These are phyloP conservation scores for Septoria linicola DNA, from an alignment of 2,329 filamentous ascomycete species.

Conservation along the genomic window DNA sequence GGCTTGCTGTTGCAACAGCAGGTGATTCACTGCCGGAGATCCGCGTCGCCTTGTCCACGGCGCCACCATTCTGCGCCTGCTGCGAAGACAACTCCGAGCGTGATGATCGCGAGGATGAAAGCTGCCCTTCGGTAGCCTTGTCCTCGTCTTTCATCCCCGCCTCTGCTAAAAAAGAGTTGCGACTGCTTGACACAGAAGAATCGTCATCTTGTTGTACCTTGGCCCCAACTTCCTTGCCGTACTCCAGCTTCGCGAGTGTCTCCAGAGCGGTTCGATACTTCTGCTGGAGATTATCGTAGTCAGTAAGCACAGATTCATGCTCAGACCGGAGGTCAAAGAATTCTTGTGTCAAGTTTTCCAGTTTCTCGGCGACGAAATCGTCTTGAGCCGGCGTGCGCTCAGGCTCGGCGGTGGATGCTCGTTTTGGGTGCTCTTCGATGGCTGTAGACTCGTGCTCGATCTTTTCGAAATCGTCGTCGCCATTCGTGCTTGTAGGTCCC, in stretches of 20 bases:
- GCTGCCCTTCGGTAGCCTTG: constrained; percentile 57
- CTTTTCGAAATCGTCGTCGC: constrained; percentile 24
- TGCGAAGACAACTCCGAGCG: constrained; percentile 91
- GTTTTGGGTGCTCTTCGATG: constrained; percentile 16
- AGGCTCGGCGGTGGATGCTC: constrained; percentile 32
- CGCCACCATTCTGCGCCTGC: constrained; percentile 64
- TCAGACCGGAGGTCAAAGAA: constrained; percentile 86
- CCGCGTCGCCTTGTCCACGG: constrained; percentile 20
- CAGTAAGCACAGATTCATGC: constrained; percentile 78
- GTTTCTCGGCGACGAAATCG: constrained; percentile 85
- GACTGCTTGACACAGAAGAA: constrained; percentile 56
- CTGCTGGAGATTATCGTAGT: constrained; percentile 73
- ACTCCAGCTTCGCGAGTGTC: constrained; percentile 79
- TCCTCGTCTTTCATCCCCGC: constrained; percentile 69
- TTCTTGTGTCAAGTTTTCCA: constrained; percentile 88
- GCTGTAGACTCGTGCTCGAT: constrained; percentile 19
- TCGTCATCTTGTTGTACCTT: constrained; percentile 60
- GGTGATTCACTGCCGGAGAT: constrained; percentile 19
- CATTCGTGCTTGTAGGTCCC: constrained; percentile 13
- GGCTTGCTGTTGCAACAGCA: constrained; percentile 14
- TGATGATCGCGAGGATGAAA: constrained; percentile 82
- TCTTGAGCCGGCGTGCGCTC: constrained; percentile 74
- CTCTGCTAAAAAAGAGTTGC: constrained; percentile 82
- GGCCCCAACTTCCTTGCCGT: constrained; percentile 43
- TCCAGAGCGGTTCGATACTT: constrained; percentile 91